Evolutionary conservation across 2,329 filamentous ascomycete genomes (phyloP).

Genomic region (Penicillium sp.): DNA sequence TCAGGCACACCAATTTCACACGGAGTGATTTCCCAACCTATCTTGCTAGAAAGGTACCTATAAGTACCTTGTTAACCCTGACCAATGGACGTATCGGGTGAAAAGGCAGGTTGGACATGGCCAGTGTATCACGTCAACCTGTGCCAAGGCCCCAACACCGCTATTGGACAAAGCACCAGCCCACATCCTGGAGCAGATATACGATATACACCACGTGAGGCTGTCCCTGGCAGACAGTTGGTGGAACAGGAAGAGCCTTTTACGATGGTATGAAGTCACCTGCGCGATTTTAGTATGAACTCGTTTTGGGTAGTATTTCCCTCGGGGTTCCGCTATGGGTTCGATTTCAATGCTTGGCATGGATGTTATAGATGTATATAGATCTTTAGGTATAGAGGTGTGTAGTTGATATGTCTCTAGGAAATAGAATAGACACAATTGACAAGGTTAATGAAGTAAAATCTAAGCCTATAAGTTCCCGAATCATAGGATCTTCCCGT

Average conservation of each 20-base stretch:
- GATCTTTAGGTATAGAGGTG: no score
- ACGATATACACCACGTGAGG: slow-evolving; percentile 7
- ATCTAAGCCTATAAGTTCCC: not conserved
- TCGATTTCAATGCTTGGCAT: slow-evolving; percentile 4
- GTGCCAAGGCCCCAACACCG: not conserved
- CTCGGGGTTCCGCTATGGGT: not conserved
- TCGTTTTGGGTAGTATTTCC: not conserved
- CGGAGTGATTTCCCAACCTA: not conserved
- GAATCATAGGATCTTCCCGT: slow-evolving; percentile 25
- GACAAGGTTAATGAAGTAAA: not conserved
- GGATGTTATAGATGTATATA: not conserved
- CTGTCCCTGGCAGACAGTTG: slow-evolving; percentile 8
- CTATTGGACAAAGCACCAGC: not conserved
- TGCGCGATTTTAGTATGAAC: slow-evolving; percentile 5
- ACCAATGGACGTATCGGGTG: not conserved
- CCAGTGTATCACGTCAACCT: slow-evolving; percentile 2
- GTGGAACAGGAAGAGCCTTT: not conserved
- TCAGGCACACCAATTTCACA: not conserved
- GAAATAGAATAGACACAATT: not conserved
- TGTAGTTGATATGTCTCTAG: not conserved
- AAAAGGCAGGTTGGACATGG: not conserved
- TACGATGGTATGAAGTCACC: slow-evolving; percentile 1
- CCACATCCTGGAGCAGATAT: not conserved
- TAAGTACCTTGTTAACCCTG: not conserved
- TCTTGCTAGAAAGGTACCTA: not conserved